Percentiles rank a stretch among this genome's conserved stretches.
These are phyloP conservation scores for Musa acuminata DNA, from an alignment of 176 grass and related monocot genomes.

Conservation along the genomic window DNA sequence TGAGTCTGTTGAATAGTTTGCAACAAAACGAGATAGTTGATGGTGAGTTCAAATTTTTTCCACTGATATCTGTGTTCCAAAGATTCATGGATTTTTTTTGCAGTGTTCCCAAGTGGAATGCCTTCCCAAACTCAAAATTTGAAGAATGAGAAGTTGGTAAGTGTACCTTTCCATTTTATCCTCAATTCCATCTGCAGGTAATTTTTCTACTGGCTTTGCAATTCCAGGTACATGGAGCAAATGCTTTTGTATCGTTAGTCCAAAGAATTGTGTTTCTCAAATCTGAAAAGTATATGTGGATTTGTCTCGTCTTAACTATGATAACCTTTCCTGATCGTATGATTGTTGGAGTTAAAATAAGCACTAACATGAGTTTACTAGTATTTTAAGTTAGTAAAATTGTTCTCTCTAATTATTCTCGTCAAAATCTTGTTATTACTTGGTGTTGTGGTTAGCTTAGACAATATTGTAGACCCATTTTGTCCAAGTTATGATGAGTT, in stretches of 20 bases:
- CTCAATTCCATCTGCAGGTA: not conserved
- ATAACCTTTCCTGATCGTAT: not conserved
- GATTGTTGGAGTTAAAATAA: not conserved
- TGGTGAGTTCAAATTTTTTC: conserved; percentile 34
- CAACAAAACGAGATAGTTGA: conserved; percentile 75
- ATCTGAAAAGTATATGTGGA: not conserved
- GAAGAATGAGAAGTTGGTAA: conserved; percentile 15
- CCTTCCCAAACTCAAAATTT: not conserved
- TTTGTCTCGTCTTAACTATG: not conserved
- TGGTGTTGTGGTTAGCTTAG: too few relatives aligned
- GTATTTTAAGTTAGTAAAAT: too few relatives aligned
- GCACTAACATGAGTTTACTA: too few relatives aligned
- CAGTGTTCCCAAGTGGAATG: not conserved
- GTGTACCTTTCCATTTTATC: not conserved
- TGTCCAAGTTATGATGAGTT: too few relatives aligned
- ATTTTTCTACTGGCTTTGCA: not conserved
- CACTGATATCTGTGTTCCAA: not conserved
- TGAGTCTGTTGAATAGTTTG: conserved; percentile 70
- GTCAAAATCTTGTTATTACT: too few relatives aligned
- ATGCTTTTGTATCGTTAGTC: not conserved
- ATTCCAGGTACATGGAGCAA: not conserved
- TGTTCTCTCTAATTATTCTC: too few relatives aligned
- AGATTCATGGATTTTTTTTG: not conserved
- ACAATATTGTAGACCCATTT: too few relatives aligned
- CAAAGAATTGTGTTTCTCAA: not conserved